Evolutionary conservation across 2,329 filamentous ascomycete species (phyloP).

Genomic region (Zasmidium cellare): DNA sequence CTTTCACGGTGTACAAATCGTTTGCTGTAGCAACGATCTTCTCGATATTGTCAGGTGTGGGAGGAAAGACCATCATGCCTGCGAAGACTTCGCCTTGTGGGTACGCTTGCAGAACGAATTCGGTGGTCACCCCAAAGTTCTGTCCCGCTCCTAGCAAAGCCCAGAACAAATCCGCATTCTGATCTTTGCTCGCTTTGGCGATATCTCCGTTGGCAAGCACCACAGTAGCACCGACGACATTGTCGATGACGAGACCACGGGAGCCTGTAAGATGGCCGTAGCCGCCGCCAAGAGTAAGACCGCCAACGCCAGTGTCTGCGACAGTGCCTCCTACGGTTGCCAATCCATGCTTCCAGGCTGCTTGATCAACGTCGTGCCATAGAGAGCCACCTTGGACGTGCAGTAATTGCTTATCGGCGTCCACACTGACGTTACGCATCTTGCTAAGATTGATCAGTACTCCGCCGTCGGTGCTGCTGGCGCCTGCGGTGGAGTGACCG

Average conservation of each 20-base stretch:
- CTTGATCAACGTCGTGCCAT: conserved; percentile 43
- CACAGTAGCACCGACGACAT: conserved; percentile 42
- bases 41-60: conserved; percentile 17
- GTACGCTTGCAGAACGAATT: conserved; percentile 43
- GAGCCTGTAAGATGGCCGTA: conserved; percentile 50
- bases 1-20: conserved; percentile 22
- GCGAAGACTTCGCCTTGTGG: conserved; percentile 36
- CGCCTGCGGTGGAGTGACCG: conserved; percentile 57
- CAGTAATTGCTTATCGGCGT: conserved; percentile 38
- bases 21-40: conserved; percentile 23
- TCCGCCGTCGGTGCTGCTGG: conserved; percentile 52
- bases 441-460: conserved; percentile 57
- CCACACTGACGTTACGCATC: conserved; percentile 53
- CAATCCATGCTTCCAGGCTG: conserved; percentile 51
- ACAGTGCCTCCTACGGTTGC: conserved; percentile 64
- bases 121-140: conserved; percentile 48
- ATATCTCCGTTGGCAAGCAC: conserved; percentile 44
- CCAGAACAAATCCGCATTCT: conserved; percentile 54
- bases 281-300: conserved; percentile 50
- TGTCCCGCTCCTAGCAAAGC: conserved; percentile 47
- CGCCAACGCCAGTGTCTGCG: conserved; percentile 63
- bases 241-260: conserved; percentile 57
- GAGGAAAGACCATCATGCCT: conserved; percentile 39
- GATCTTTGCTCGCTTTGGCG: conserved; percentile 40
- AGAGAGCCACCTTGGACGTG: conserved; percentile 25